Evolutionary conservation across 805 yeast genomes (phyloP), one percentile per base, ranked within the genome.

Genomic region (Suhomyces emberorum): DNA sequence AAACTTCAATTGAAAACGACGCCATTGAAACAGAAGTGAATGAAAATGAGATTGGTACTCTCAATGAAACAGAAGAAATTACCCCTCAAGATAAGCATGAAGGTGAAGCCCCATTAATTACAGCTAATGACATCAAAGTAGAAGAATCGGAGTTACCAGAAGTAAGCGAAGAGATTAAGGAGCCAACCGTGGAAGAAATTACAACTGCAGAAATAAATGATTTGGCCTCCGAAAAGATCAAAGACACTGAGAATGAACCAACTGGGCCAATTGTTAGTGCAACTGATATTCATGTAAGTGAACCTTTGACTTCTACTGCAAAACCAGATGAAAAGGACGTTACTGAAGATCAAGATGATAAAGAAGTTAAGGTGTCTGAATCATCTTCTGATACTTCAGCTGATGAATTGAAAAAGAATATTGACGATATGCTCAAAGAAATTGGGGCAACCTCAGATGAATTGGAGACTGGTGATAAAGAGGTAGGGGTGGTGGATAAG

Each of bases 181-280:
- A 28, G 16, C 29, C 32, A 12, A 29, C 22, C 10, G 24, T 28
- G 11, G 16, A 34, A 4, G 22, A 20, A 8, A 25, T 32, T 6
- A 23, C 16, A 12, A 24, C 22, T 12, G 25, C 24, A 16, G 35
- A 27, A 27, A 18, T 27, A 3, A 16, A 7, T 11, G 35, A 30
- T 10, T 30, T 30, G 29, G 37, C 30, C 4, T 17, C 24, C 4
- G 38, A 28, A n/a, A 17, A 35, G 19, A 28, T 29, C 12, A 15
- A 20, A 12, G 33, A 35, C 12, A 20, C 9, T 11, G 33, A 37
- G 17, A 29, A 18, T 5, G 39, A 30, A 17, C 34, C 34, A 21
- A 19, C 28, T 8, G 38, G 17, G 4, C 30, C 34, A 4, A 14
- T 12, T 15, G 18, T 29, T 10, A 26, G 25, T 22, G 25, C 31